These are phyloP conservation scores for Colletotrichum sidae DNA, from an alignment of 2,329 filamentous ascomycete species.

Conservation along the genomic window DNA sequence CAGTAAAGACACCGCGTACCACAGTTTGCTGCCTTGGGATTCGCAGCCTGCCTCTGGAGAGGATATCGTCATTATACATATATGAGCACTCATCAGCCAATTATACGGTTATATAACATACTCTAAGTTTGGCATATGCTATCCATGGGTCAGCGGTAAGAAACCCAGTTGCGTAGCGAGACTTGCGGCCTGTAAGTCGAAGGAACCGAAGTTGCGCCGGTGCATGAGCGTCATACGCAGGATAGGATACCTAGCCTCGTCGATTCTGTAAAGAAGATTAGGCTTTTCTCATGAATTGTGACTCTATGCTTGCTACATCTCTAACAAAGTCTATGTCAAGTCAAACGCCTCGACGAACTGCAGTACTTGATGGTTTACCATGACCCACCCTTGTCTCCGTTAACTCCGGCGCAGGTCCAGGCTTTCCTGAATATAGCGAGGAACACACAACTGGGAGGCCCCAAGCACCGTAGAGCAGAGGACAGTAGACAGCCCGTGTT, in stretches of 20 bases:
- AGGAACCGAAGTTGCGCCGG: too few species aligned
- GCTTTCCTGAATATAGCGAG: slow-evolving; percentile 3
- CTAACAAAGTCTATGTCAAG: slow-evolving; percentile 9
- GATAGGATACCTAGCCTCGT: too few species aligned
- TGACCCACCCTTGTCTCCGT: slow-evolving; percentile 24
- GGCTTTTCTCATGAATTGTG: not conserved
- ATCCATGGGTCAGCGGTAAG: too few species aligned
- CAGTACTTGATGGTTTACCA: not conserved
- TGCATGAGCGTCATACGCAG: too few species aligned
- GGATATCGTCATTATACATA: too few species aligned
- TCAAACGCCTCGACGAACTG: not conserved
- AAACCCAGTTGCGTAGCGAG: too few species aligned
- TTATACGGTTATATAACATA: too few species aligned
- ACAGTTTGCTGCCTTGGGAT: too few species aligned
- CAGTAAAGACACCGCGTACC: not conserved
- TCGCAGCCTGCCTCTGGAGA: too few species aligned
- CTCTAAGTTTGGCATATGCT: too few species aligned
- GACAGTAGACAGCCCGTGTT: slow-evolving; percentile 3
- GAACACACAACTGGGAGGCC: slow-evolving; percentile 8
- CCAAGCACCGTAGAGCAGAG: slow-evolving; percentile 13
- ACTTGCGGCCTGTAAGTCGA: too few species aligned
- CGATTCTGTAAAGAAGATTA: not conserved
- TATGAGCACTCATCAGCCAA: too few species aligned
- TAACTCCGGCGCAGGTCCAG: slow-evolving; percentile 33
- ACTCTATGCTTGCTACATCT: slow-evolving; percentile 8